Evolutionary conservation across 2,329 filamentous ascomycete species (phyloP).

Genomic region (Pseudocercospora fijiensis): DNA sequence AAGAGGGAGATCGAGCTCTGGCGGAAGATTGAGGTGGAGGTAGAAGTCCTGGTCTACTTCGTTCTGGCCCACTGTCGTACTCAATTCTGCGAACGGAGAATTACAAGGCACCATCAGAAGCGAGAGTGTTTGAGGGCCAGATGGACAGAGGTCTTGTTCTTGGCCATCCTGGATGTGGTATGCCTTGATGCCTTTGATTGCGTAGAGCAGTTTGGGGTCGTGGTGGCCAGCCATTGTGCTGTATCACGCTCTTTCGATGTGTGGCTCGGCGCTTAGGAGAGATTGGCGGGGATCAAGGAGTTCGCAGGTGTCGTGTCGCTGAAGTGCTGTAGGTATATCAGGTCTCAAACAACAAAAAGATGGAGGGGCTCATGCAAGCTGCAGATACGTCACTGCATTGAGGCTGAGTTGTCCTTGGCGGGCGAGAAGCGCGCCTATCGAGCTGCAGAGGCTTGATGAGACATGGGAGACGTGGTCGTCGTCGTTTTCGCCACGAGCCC

Average conservation of each 20-base stretch:
- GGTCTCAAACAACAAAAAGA: background rate
- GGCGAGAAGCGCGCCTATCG: background rate
- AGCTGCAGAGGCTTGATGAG: background rate
- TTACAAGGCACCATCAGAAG: slow-evolving; percentile 94
- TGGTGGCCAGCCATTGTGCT: slow-evolving; percentile 51
- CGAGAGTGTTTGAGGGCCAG: slow-evolving; percentile 86
- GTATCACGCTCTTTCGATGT: background rate
- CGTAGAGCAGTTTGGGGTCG: slow-evolving; percentile 57
- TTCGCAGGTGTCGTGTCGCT: background rate
- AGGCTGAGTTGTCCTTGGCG: slow-evolving; percentile 8
- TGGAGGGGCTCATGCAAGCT: slow-evolving; percentile 4
- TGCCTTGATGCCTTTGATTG: slow-evolving; percentile 79
- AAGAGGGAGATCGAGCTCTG: slow-evolving; percentile 88
- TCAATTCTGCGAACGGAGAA: slow-evolving; percentile 61
- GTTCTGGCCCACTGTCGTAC: slow-evolving; percentile 57
- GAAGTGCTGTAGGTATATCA: background rate
- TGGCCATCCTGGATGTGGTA: slow-evolving; percentile 88
- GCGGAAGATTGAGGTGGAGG: slow-evolving; percentile 88
- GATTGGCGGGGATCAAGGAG: background rate
- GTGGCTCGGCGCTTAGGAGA: background rate
- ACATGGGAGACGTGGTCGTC: background rate
- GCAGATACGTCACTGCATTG: slow-evolving; percentile 3
- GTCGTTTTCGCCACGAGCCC: background rate
- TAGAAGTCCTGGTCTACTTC: slow-evolving; percentile 85
- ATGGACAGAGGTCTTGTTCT: slow-evolving; percentile 77